Evolutionary conservation across 495 filamentous ascomycete genomes (phyloP).

Genomic region (Lasiosphaeris hirsuta): DNA sequence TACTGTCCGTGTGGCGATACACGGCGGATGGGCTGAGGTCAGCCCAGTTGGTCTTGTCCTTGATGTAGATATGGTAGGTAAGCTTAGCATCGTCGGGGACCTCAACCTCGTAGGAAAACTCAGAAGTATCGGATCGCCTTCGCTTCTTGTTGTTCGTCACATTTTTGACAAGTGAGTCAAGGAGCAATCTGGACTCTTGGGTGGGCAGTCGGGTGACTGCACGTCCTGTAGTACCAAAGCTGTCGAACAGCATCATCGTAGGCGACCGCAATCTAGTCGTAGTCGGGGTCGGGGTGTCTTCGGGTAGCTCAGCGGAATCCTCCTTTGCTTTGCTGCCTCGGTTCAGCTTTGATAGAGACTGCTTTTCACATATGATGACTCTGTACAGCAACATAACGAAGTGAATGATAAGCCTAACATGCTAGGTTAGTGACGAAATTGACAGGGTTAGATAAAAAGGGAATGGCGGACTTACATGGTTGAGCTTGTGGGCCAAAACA

Average conservation of each 20-base stretch:
- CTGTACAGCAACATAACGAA: conserved; percentile 18
- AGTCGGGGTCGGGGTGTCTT: not conserved
- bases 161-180: conserved; percentile 13
- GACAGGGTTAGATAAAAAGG: not conserved
- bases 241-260: not conserved
- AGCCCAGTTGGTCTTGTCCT: conserved; percentile 12
- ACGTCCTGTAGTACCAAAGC: not conserved
- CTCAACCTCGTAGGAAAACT: conserved; percentile 12
- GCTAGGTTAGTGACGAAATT: conserved; percentile 4
- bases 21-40: conserved; percentile 2
- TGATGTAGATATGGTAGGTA: conserved; percentile 20
- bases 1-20: conserved; percentile 14
- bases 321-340: not conserved
- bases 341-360: not conserved
- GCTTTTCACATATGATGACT: not conserved
- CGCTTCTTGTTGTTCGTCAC: conserved; percentile 15
- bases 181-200: conserved; percentile 1
- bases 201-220: not conserved
- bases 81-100: conserved; percentile 19
- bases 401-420: conserved; percentile 11
- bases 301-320: not conserved
- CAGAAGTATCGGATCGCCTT: not conserved
- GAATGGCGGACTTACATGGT: conserved; percentile 10
- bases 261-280: not conserved
- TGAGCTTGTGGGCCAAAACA: conserved; percentile 20